Percentiles rank a stretch among this genome's conserved stretches.
These are phyloP conservation scores for Chalciporus sphaerocephalus DNA, from an alignment of 768 basidiomycete species.

Conservation along the genomic window DNA sequence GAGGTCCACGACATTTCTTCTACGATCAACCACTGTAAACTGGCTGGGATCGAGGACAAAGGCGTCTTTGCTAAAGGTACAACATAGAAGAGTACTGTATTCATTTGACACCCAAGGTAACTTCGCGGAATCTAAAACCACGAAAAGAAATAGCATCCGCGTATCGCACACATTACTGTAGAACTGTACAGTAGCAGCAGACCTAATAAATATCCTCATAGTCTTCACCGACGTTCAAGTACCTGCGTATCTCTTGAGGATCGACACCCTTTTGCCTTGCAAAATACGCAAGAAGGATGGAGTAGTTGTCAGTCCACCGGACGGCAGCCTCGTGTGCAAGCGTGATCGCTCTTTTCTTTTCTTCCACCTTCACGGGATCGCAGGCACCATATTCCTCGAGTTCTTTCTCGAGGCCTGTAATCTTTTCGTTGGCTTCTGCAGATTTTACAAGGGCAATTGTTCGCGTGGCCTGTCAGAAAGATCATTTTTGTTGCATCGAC, in stretches of 20 bases:
- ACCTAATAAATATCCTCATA: constrained; percentile 66
- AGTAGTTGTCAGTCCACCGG: constrained; percentile 87
- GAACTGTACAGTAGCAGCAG: neutral
- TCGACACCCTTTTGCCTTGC: constrained; percentile 58
- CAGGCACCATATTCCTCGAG: constrained; percentile 76
- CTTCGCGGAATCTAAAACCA: neutral
- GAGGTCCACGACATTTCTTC: too few species aligned
- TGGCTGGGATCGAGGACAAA: too few species aligned
- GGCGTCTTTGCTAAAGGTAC: too few species aligned
- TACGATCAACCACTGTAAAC: too few species aligned
- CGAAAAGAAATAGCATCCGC: constrained; percentile 8
- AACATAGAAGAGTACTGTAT: too few species aligned
- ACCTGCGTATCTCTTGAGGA: constrained; percentile 58
- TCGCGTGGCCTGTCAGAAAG: constrained; percentile 49
- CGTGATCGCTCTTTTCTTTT: constrained; percentile 64
- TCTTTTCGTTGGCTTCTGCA: constrained; percentile 43
- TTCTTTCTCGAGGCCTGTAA: constrained; percentile 57
- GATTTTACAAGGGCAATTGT: constrained; percentile 49
- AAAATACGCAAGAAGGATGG: constrained; percentile 60
- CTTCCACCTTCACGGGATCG: constrained; percentile 78
- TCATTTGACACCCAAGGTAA: too few species aligned
- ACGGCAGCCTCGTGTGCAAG: constrained; percentile 80
- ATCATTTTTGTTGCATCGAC: neutral
- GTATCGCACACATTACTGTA: constrained; percentile 17
- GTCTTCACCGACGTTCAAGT: constrained; percentile 63